Evolutionary conservation across 306 rosid species (phyloP), one percentile per base, ranked within the genome.

Genomic region (Gastrolobium bilobum): DNA sequence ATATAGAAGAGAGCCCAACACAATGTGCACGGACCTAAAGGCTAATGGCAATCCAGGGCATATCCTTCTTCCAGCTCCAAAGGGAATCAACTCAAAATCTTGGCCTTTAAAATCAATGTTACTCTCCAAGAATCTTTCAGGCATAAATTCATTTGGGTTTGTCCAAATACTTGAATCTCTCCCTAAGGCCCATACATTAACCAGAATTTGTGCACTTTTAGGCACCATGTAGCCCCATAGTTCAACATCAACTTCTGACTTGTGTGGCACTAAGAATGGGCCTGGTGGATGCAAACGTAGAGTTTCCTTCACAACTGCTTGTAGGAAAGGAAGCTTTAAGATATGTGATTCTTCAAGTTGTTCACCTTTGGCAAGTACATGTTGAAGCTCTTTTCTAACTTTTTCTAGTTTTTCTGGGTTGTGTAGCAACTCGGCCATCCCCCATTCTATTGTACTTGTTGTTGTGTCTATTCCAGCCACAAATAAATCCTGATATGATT

Each of bases 181-280:
- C 20, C 86, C 84, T 2, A 75, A 82, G 2, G 82, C 54, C 89
- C 84, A 85, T 1, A 63, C 48, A 42, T 82, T 86, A 0, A 79
- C 57, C 0, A 75, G 13, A 2, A 86, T 26, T 13, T 71, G 79
- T 1, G 76, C 33, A 20, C 53, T 46, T 74, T 82, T 79, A 1
- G 79, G 80, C 13, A 69, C 42, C 0, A 6, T 34, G 61, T 34
- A 82, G 5, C 75, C 81, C 72, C 13, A 2, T 9, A 82, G 10
- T 26, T 63, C 77, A 3, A 34, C 53, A n/a, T 58, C 69, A 2
- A 30, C 62, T 6, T 50, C 33, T 4, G 81, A 35, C 11, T 60
- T 56, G 48, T 38, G 86, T 7, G 70, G 89, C 9, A 86, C 3
- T 0, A 86, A 35, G 10, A 78, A 37, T 81, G 84, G 84, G 3